Evolutionary conservation across 495 filamentous ascomycete genomes (phyloP), one percentile per base, ranked within the genome.

Genomic region (Gamarada debralockiae): DNA sequence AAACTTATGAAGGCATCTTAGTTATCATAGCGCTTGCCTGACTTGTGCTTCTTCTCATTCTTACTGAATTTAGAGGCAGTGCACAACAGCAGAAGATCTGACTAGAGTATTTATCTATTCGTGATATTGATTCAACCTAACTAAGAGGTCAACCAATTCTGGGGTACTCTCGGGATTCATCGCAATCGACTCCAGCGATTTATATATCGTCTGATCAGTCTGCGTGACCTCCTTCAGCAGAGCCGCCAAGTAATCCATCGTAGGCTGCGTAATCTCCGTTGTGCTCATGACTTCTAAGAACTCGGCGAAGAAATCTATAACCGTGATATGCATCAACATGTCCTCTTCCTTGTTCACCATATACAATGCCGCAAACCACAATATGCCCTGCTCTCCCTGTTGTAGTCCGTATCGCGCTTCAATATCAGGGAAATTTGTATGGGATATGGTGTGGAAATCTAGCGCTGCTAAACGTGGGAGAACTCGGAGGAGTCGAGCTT

Each of bases 271-370:
- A 40, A 67, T 60, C 24, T 71, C 70, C 0, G 73, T 72, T 24
- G 73, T 65, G 10, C 76, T 68, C 65, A 76, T 70, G 53, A 77
- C 65, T 23, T 78, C 75, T 13, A 91, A 60, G 37, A 88, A 70
- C n/a, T 79, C 73, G 42, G 80, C 76, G 56, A 83, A 89, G 62
- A 93, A 93, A 57, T 89, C 82, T 43, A 95, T 72, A 43, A 93
- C 68, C 17, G 75, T 88, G 59, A 88, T 76, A 55, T 92, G 86
- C 85, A 95, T 87, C 55, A 96, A 68, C 21, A 84, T 73, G 60
- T 96, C 91, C 34, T 66, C 74, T 44, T 66, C 73, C 51, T 73
- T 74, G 56, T 92, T 79, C 13, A 92, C 77, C 89, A 95, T 92
- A 36, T 78, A 70, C 34, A 81, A 69, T 3, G 83, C 76, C 2